Conservation (phyloP, 164 flowering plant species). For the Litsea cubeba region DNA sequence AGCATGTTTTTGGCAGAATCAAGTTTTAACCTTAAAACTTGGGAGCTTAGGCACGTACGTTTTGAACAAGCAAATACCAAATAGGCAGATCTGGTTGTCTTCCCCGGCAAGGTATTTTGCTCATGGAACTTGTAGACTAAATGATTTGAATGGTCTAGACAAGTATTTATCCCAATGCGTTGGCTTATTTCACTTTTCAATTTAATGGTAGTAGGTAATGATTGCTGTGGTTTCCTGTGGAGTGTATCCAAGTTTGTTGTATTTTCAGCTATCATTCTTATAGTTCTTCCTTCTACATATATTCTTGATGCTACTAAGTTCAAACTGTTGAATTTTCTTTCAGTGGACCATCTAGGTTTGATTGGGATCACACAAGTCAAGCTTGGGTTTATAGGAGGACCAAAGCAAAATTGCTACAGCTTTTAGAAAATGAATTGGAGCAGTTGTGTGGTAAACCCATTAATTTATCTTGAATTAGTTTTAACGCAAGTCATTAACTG, state of each 20-base stretch:
- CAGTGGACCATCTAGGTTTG: constrained; percentile 92
- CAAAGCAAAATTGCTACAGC: constrained; percentile 40
- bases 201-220: not conserved
- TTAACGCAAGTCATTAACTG: too few species aligned
- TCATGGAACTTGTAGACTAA: not conserved
- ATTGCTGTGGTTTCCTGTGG: not conserved
- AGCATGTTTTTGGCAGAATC: constrained; percentile 47
- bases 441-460: constrained; percentile 67
- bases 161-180: too few species aligned
- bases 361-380: constrained; percentile 61
- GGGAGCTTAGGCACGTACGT: constrained; percentile 86
- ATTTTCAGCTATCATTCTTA: not conserved
- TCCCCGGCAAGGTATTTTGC: constrained; percentile 80
- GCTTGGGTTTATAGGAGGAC: constrained; percentile 83
- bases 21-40: constrained; percentile 81
- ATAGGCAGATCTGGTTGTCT: constrained; percentile 92
- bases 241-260: not conserved
- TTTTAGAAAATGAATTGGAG: constrained; percentile 66
- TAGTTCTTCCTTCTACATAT: not conserved
- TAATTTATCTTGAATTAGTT: constrained; percentile 35
- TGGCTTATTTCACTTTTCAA: too few species aligned
- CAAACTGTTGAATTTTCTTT: constrained; percentile 16
- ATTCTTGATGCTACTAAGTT: not conserved
- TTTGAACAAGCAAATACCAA: constrained; percentile 91
- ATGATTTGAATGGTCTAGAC: not conserved